These are phyloP conservation scores for Cryptococcus amylolentus DNA, from an alignment of 1,284 basidiomycete species.

Conservation along the genomic window DNA sequence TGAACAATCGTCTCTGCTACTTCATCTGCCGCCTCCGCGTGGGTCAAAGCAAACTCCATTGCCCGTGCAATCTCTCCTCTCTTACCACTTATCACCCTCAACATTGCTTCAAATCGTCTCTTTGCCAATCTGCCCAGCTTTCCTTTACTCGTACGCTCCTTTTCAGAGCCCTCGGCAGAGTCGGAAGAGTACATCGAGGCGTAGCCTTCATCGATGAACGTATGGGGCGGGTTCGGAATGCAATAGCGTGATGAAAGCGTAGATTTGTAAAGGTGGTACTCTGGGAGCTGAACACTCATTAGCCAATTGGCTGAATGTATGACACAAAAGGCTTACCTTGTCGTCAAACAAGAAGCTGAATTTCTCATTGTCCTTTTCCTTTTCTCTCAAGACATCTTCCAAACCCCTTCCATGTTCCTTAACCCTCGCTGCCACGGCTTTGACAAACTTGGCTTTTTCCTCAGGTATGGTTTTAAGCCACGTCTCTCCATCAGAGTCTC, in stretches of 20 bases:
- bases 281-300: conserved; percentile 61
- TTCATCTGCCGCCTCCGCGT: conserved; percentile 91
- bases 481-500: conserved; percentile 30
- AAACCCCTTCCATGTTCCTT: conserved; percentile 74
- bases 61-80: conserved; percentile 86
- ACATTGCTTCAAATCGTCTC: conserved; percentile 80
- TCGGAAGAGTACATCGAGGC: conserved; percentile 91
- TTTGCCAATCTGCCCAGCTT: conserved; percentile 72
- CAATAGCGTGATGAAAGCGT: conserved; percentile 64
- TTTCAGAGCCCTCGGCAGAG: conserved; percentile 88
- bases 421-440: conserved; percentile 77
- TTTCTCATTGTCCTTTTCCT: conserved; percentile 74
- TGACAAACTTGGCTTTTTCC: conserved; percentile 75
- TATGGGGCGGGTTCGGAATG: conserved; percentile 53
- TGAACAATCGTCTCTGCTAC: conserved; percentile 80
- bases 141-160: conserved; percentile 67
- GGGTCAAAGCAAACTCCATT: conserved; percentile 93
- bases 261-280: conserved; percentile 74
- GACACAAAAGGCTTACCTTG: conserved; percentile 56
- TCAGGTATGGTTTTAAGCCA: conserved; percentile 58
- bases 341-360: conserved; percentile 73
- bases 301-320: neutral
- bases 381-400: conserved; percentile 68
- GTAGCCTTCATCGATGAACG: conserved; percentile 90
- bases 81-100: conserved; percentile 78